Percentiles rank a stretch among this genome's conserved stretches.
Evolutionary conservation across 2,329 filamentous ascomycete species (phyloP).

Genomic region (Trichoderma sp.): DNA sequence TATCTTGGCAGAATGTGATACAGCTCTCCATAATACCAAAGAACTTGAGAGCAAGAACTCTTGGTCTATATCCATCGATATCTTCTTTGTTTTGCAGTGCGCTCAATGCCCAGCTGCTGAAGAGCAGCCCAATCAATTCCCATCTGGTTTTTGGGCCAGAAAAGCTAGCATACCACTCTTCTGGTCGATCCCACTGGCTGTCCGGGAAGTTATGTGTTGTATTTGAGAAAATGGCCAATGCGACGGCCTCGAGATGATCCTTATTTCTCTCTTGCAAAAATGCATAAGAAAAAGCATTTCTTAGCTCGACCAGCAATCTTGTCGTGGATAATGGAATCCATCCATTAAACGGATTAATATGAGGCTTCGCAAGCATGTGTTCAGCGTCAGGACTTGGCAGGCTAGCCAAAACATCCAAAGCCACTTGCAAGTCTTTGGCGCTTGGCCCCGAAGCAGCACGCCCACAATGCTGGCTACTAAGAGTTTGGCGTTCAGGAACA

Average conservation of each 20-base stretch:
- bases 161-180: not conserved
- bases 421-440: not conserved
- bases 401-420: not conserved
- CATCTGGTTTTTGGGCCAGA: not conserved
- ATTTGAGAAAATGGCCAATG: not conserved
- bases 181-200: not conserved
- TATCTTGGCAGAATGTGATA: not conserved
- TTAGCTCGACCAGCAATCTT: not conserved
- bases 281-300: not conserved
- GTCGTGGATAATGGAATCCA: not conserved
- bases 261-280: not conserved
- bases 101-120: constrained; percentile 1
- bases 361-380: not conserved
- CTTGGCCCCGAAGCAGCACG: not conserved
- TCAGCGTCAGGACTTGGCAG: not conserved
- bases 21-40: not conserved
- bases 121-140: not conserved
- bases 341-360: not conserved
- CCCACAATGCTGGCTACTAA: not conserved
- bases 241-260: not conserved
- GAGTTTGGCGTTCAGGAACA: not conserved
- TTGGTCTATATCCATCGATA: not conserved
- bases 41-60: not conserved
- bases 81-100: not conserved
- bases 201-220: not conserved